Percentiles rank a stretch among this genome's conserved stretches.
Evolutionary conservation across 345 rosid species (phyloP).

Genomic region (Kernera saxatilis): DNA sequence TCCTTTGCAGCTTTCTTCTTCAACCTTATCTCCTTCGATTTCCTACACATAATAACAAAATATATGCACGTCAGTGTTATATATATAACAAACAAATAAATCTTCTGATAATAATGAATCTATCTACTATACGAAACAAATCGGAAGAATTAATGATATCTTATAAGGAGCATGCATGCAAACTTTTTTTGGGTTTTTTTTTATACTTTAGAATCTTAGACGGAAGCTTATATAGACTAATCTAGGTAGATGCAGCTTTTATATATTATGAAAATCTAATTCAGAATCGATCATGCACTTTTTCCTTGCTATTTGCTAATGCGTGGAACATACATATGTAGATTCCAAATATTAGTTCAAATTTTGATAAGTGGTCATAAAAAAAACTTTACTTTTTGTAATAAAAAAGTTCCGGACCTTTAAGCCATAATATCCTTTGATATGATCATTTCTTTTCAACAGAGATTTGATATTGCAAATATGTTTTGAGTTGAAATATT

Average conservation of each 20-base stretch:
- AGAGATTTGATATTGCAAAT: not conserved
- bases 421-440: not conserved
- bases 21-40: constrained; percentile 16
- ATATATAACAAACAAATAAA: not conserved
- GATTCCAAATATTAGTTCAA: not conserved
- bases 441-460: not conserved
- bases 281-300: not conserved
- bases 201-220: not conserved
- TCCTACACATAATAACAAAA: constrained; percentile 14
- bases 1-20: constrained; percentile 41
- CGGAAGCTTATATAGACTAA: not conserved
- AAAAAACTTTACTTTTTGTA: not conserved
- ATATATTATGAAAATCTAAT: not conserved
- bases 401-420: not conserved
- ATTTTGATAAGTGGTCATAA: not conserved
- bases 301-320: not conserved
- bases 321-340: not conserved
- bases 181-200: not conserved
- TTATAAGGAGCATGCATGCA: constrained; percentile 8
- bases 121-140: not conserved
- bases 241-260: not conserved
- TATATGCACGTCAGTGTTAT: not conserved
- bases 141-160: not conserved
- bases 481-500: not conserved
- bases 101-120: not conserved